Percentiles rank a stretch among this genome's conserved stretches.
phyloP scores from a whole-genome alignment of 805 yeast genomes.

The Yarrowia bubula region DNA sequence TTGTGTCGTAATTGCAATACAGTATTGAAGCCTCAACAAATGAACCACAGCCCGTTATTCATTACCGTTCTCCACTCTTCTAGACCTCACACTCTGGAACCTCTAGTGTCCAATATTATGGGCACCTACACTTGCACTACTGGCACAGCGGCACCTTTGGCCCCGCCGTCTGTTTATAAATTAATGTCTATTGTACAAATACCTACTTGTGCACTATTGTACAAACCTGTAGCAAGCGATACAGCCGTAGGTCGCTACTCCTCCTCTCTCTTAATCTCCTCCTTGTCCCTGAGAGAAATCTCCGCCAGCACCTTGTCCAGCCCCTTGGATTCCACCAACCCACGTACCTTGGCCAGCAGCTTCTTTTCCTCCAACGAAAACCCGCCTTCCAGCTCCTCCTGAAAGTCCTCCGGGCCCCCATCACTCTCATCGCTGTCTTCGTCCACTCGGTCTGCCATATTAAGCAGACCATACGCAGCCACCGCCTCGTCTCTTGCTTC shows the following conservation, averaged over 20 bases:
- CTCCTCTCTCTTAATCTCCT: background rate
- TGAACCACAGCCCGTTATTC: too few relatives aligned
- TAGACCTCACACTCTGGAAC: too few relatives aligned
- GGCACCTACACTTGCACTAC: too few relatives aligned
- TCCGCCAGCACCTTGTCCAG: constrained; percentile 7
- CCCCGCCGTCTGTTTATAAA: background rate
- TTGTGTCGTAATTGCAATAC: too few relatives aligned
- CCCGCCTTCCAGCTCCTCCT: background rate
- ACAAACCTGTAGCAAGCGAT: too few relatives aligned
- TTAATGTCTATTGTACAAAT: constrained; percentile 25
- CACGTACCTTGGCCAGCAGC: background rate
- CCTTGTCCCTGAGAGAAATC: background rate
- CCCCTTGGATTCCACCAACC: constrained; percentile 1
- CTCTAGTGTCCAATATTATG: too few relatives aligned
- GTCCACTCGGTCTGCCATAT: background rate
- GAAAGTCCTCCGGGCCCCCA: background rate
- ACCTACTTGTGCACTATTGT: background rate
- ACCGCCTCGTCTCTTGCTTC: constrained; percentile 38
- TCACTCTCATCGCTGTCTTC: background rate
- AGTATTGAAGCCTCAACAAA: too few relatives aligned
- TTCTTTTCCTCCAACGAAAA: background rate
- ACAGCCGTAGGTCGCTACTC: background rate
- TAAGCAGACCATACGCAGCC: constrained; percentile 25
- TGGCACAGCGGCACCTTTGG: too few relatives aligned
- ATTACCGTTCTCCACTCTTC: too few relatives aligned